Evolutionary conservation across 345 rosid species (phyloP).

Genomic region (Boechera divaricarpa): DNA sequence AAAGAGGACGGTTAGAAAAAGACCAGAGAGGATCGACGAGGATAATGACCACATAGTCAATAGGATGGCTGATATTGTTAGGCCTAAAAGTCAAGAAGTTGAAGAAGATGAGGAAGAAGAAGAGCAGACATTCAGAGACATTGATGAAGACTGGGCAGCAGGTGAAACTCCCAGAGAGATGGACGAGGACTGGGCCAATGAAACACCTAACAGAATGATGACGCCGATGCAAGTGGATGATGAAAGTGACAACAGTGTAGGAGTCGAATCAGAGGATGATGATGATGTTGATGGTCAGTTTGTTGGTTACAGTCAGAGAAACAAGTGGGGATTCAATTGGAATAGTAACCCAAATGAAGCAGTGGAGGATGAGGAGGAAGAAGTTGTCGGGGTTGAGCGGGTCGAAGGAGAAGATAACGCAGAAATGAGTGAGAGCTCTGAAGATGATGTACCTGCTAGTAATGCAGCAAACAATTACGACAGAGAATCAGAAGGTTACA

Average conservation of each 20-base stretch:
- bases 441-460: conserved; percentile 44
- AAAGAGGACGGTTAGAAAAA: conserved; percentile 82
- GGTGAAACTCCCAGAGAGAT: conserved; percentile 41
- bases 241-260: conserved; percentile 68
- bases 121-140: conserved; percentile 39
- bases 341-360: conserved; percentile 52
- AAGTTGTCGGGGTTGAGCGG: conserved; percentile 37
- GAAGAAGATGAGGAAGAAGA: conserved; percentile 44
- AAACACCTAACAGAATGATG: conserved; percentile 45
- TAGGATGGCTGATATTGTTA: conserved; percentile 38
- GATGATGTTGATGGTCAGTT: conserved; percentile 66
- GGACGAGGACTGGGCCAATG: conserved; percentile 43
- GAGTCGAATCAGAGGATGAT: conserved; percentile 66
- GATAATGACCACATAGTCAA: conserved; percentile 43
- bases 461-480: conserved; percentile 47
- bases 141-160: conserved; percentile 43
- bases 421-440: conserved; percentile 63
- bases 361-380: conserved; percentile 63
- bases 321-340: conserved; percentile 63
- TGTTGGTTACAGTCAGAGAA: conserved; percentile 53
- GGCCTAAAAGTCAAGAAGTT: conserved; percentile 37
- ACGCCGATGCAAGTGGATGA: conserved; percentile 55
- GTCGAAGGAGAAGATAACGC: conserved; percentile 52
- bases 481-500: conserved; percentile 73
- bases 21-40: conserved; percentile 60